Evolutionary conservation across 805 yeast genomes (phyloP), one percentile per base, ranked within the genome.

Genomic region (Candida insectalens): DNA sequence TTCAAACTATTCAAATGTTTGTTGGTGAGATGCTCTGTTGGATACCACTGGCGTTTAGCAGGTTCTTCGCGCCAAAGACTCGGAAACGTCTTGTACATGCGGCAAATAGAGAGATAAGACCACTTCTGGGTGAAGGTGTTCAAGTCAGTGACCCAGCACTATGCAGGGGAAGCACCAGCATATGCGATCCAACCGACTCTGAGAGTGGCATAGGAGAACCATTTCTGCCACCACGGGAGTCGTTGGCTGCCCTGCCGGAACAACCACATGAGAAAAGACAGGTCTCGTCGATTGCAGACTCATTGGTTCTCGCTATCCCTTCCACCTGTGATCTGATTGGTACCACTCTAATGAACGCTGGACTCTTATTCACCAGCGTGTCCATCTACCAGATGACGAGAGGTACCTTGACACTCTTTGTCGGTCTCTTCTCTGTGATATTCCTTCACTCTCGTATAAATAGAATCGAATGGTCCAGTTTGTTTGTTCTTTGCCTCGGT

Each of bases 361-460:
- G 92, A 0, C 62, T 83, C 39, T 52, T 80, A 17, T 76, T 74
- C 53, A 75, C 77, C 1, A 89, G 92, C 0, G 92, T 82, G 6
- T 78, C 87, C 1, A 69, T 82, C 32, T 83, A 81, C 53, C 94
- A 83, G 52, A 83, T 83, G 94, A 76, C 81, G n/a, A 62, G 94
- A 42, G 92, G 94, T 3, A 71, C 85, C 0, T 59, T 81, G 27
- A 83, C 83, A 28, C 56, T 83, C 27, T 81, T 80, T 57, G 94
- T 82, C 17, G 94, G 88, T 1, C 53, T 75, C 12, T 66, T 81
- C 47, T 75, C 84, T 16, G 77, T 77, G 25, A 19, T 77, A 1
- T 79, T 81, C 47, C 65, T 83, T 41, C 60, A 67, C 30, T 65
- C 73, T 27, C 55, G 51, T 14, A 73, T 83, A 31, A 61, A 75